Percentiles rank a stretch among this genome's conserved stretches.
phyloP scores from a whole-genome alignment of 345 rosid genomes.

The Arabis hirsuta region DNA sequence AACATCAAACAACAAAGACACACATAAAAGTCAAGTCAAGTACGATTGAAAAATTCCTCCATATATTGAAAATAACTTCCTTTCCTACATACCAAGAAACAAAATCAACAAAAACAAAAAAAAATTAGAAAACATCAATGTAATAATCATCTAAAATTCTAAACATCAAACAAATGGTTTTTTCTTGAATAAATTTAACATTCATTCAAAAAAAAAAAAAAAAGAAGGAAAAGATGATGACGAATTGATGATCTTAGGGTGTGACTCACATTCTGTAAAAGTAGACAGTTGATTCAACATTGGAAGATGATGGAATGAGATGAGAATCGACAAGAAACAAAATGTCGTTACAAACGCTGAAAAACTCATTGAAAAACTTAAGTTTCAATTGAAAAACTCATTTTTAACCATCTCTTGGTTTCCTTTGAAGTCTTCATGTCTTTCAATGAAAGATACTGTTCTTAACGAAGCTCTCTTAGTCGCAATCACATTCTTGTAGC shows the following conservation, averaged over 20 bases:
- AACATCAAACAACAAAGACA: no score
- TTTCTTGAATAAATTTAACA: no score
- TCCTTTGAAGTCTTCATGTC: conserved; percentile 16
- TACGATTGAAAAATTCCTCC: neutral
- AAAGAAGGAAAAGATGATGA: neutral
- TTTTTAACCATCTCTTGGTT: neutral
- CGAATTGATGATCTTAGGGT: neutral
- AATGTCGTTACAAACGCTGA: conserved; percentile 21
- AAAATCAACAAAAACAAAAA: no score
- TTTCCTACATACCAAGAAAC: conserved; percentile 16
- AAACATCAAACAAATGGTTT: no score
- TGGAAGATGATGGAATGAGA: conserved; percentile 13
- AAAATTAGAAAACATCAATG: no score
- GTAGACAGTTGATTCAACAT: conserved; percentile 15
- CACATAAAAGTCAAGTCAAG: no score
- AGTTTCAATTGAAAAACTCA: neutral
- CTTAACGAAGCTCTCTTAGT: conserved; percentile 21
- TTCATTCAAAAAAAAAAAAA: no score
- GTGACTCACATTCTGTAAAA: conserved; percentile 10
- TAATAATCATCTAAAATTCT: no score
- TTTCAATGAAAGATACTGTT: neutral
- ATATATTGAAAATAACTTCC: conserved; percentile 23
- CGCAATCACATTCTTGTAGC: conserved; percentile 3
- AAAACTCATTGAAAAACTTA: neutral
- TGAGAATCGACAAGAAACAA: neutral